phyloP scores from a whole-genome alignment of 2,329 filamentous ascomycete species.

The Massarina eburnea region DNA sequence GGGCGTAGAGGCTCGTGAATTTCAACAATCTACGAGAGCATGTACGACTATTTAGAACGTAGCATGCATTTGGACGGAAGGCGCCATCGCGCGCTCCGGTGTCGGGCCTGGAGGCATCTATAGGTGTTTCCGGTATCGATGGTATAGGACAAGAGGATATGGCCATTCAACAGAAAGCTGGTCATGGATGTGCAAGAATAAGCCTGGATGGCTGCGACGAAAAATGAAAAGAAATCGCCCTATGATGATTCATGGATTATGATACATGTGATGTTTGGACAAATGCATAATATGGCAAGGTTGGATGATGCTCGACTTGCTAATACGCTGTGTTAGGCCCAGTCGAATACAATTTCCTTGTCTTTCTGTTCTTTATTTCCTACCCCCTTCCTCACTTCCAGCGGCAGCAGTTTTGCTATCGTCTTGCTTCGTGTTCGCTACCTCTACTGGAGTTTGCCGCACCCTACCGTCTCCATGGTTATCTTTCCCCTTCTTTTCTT shows the following conservation, averaged over 20 bases:
- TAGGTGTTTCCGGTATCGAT: slow-evolving; percentile 5
- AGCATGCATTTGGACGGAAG: neutral
- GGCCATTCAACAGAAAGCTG: slow-evolving; percentile 16
- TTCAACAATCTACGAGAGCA: slow-evolving; percentile 44
- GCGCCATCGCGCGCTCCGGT: neutral
- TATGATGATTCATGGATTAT: neutral
- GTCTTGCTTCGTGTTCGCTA: too few species aligned
- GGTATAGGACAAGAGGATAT: slow-evolving; percentile 1
- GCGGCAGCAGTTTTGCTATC: too few species aligned
- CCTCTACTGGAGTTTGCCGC: too few species aligned
- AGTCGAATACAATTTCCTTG: too few species aligned
- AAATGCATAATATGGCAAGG: too few species aligned
- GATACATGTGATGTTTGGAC: too few species aligned
- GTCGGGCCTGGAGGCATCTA: slow-evolving; percentile 2
- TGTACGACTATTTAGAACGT: neutral
- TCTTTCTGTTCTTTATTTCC: too few species aligned
- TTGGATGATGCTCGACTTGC: too few species aligned
- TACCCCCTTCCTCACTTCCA: too few species aligned
- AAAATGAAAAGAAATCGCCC: neutral
- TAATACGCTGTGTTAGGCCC: too few species aligned
- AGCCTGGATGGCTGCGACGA: neutral
- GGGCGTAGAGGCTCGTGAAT: slow-evolving; percentile 43
- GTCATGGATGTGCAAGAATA: neutral
- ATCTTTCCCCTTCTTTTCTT: too few species aligned
- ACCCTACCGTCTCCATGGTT: too few species aligned